Conservation (phyloP, 169 alveolate genomes). For the Ichthyophthirius multifiliis region DNA sequence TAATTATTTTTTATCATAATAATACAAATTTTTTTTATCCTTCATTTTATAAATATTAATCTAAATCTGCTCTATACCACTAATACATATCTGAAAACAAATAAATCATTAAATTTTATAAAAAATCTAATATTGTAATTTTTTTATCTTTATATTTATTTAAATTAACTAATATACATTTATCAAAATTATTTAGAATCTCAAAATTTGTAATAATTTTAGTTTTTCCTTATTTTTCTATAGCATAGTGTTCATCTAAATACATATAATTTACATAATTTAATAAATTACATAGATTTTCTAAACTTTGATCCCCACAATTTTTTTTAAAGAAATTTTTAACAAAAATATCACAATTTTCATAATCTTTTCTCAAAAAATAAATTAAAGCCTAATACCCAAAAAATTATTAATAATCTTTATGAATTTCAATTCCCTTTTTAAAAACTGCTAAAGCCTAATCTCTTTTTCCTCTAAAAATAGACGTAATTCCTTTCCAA, state of each 20-base stretch:
- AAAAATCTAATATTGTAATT: not conserved
- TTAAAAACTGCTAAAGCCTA: not conserved
- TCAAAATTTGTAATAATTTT: not conserved
- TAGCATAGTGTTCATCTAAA: slow-evolving; percentile 1
- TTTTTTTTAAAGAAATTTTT: not conserved
- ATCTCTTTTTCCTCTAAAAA: slow-evolving; percentile 4
- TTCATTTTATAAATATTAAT: no score
- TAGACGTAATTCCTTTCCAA: not conserved
- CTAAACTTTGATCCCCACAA: not conserved
- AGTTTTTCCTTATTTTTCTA: not conserved
- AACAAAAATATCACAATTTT: not conserved
- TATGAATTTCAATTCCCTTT: not conserved
- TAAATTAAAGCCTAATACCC: not conserved
- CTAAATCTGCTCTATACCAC: not conserved
- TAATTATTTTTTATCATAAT: no score
- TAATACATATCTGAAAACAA: not conserved
- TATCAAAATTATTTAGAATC: not conserved
- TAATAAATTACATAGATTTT: not conserved
- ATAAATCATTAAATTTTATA: not conserved
- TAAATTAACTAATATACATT: not conserved
- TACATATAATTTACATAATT: not conserved
- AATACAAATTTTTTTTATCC: no score
- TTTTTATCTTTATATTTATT: not conserved
- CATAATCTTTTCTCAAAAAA: not conserved
- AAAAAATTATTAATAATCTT: not conserved